Evolutionary conservation across 2,329 filamentous ascomycete species (phyloP).

Genomic region (Metarhizium sp.): DNA sequence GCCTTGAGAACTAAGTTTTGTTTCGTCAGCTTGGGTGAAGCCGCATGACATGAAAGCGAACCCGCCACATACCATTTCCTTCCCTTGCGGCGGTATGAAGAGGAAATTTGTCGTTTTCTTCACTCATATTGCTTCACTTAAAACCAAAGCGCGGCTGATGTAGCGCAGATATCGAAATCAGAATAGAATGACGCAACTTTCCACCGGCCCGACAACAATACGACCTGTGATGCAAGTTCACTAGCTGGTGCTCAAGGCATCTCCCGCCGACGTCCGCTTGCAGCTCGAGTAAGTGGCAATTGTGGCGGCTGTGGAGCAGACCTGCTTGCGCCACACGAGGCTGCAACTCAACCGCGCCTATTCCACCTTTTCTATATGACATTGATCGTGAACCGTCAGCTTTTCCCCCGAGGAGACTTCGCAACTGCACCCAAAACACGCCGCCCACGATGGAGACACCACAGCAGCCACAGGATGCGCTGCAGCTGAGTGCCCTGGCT

Average conservation of each 20-base stretch:
- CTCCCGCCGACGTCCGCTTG: background rate
- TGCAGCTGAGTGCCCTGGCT: conserved; percentile 24
- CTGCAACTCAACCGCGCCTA: conserved; percentile 5
- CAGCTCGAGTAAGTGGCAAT: background rate
- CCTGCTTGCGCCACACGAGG: conserved; percentile 20
- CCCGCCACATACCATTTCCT: conserved; percentile 56
- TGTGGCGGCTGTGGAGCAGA: conserved; percentile 3
- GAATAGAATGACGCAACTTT: background rate
- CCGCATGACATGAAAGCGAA: background rate
- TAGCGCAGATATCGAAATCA: background rate
- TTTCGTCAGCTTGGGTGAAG: background rate
- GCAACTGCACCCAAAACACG: background rate
- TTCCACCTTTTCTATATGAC: background rate
- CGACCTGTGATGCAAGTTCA: background rate
- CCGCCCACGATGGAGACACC: conserved; percentile 23
- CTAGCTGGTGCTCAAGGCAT: background rate
- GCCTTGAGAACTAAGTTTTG: conserved; percentile 8
- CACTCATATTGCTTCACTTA: conserved; percentile 16
- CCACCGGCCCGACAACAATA: background rate
- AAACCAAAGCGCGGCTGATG: background rate
- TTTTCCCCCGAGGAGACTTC: conserved; percentile 3
- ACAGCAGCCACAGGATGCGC: conserved; percentile 21
- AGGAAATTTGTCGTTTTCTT: conserved; percentile 56
- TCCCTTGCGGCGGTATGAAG: conserved; percentile 83
- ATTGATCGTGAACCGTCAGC: conserved; percentile 7